Conservation (phyloP, 805 yeast genomes). For the Saccharomycopsis capsularis region DNA sequence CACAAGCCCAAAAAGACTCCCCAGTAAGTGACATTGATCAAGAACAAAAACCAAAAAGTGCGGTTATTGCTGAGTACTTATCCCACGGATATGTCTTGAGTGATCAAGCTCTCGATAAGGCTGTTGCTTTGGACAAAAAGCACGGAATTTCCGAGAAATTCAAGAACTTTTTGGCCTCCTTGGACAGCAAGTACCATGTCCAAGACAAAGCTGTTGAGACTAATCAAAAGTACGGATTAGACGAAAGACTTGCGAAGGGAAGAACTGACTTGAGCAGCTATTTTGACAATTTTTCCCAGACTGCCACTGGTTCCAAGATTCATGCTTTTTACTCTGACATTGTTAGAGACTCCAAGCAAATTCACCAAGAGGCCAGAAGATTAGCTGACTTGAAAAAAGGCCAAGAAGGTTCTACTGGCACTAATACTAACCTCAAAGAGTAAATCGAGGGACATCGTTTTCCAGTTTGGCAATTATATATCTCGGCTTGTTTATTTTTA, state of each 20-base stretch:
- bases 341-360: conserved; percentile 50
- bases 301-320: conserved; percentile 47
- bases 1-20: conserved; percentile 16
- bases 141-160: conserved; percentile 56
- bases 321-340: conserved; percentile 53
- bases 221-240: conserved; percentile 27
- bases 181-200: conserved; percentile 58
- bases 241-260: conserved; percentile 32
- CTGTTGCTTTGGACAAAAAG: conserved; percentile 56
- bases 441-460: too few species aligned
- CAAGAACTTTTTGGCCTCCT: conserved; percentile 43
- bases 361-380: conserved; percentile 69
- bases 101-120: conserved; percentile 53
- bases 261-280: conserved; percentile 35
- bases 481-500: too few species aligned
- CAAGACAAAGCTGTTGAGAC: conserved; percentile 42
- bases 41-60: conserved; percentile 70
- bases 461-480: too few species aligned
- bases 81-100: conserved; percentile 66
- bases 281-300: conserved; percentile 32
- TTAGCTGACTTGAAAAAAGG: conserved; percentile 58
- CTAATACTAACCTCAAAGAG: too few species aligned
- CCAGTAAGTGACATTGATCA: conserved; percentile 48
- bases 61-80: conserved; percentile 69
- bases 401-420: too few species aligned